Evolutionary conservation across 805 yeast species (phyloP), one percentile per base, ranked within the genome.

Genomic region (Saccharomycopsis fodiens): DNA sequence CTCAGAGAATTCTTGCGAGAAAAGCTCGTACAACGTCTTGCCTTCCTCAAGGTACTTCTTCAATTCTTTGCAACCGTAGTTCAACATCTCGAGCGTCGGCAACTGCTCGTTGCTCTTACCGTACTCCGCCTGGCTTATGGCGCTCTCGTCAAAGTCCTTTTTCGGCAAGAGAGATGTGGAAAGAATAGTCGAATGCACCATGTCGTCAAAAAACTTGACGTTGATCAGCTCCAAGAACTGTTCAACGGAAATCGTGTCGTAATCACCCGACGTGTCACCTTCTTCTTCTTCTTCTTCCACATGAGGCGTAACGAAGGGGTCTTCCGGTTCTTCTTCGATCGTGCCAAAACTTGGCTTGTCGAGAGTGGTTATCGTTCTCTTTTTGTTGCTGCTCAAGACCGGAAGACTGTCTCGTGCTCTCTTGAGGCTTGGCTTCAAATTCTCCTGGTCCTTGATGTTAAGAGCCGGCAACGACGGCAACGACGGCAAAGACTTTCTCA

Each of bases 51-150:
- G 69, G 47, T 72, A 71, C 27, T 65, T 69, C n/a, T 62, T 61
- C 47, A 77, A 58, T 48, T 76, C 79, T 32, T 66, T 62, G 53
- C 76, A 70, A 45, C 78, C 70, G 46, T 73, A 71, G 39, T 72
- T 73, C 48, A 66, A 67, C 42, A 75, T 57, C 23, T 71, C 72
- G 22, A 73, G 58, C 12, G 67, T 54, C 6, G 73, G 72, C 12
- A 74, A 57, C 42, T 66, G 64, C 16, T 68, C 64, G 17, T 62
- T 59, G 16, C 44, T 45, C 31, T n/a, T 21, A 16, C 50, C 49
- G 35, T 47, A 50, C 27, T 50, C 58, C 15, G 52, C 48, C 21
- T 48, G 34, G n/a, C 52, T 51, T 7, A 39, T 16, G 13, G 29
- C 17, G 22, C 21, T 20, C 19, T 7, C 13, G 13, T 23, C 20